Evolutionary conservation across 2,329 filamentous ascomycete species (phyloP).

Genomic region (Dryadomyces sulphureus): DNA sequence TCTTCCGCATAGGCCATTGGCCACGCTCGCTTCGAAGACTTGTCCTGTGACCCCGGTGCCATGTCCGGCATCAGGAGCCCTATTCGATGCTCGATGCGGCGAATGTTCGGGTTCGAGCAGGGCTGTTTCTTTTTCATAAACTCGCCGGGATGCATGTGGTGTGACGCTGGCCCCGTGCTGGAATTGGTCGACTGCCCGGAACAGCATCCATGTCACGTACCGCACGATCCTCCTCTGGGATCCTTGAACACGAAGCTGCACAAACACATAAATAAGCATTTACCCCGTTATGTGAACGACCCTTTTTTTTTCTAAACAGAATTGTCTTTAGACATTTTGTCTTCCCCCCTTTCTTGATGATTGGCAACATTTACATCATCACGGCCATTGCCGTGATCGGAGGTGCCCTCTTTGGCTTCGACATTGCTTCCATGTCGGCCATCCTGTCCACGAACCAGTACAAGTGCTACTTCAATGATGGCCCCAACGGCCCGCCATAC

Average conservation of each 20-base stretch:
- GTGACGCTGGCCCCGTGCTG: neutral
- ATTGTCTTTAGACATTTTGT: neutral
- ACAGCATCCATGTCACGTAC: too few relatives aligned
- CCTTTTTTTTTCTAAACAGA: neutral
- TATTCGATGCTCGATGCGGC: too few relatives aligned
- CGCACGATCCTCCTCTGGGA: too few relatives aligned
- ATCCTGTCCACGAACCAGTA: conserved; percentile 27
- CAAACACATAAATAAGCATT: neutral
- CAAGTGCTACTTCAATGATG: conserved; percentile 27
- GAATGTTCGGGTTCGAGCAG: too few relatives aligned
- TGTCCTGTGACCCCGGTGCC: too few relatives aligned
- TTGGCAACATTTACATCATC: conserved; percentile 26
- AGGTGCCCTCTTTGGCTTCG: conserved; percentile 26
- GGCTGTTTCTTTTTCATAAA: too few relatives aligned
- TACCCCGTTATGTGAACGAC: neutral
- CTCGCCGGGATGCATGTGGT: neutral
- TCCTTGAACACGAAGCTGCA: too few relatives aligned
- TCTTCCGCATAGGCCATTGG: too few relatives aligned
- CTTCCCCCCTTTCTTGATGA: neutral
- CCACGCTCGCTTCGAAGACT: too few relatives aligned
- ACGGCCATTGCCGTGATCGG: conserved; percentile 28
- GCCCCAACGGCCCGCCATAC: conserved; percentile 14
- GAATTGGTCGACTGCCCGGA: too few relatives aligned
- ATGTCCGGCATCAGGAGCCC: too few relatives aligned
- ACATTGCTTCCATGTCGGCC: conserved; percentile 30